phyloP scores from a whole-genome alignment of 2,329 filamentous ascomycete genomes.

The Penicillium nordicum region DNA sequence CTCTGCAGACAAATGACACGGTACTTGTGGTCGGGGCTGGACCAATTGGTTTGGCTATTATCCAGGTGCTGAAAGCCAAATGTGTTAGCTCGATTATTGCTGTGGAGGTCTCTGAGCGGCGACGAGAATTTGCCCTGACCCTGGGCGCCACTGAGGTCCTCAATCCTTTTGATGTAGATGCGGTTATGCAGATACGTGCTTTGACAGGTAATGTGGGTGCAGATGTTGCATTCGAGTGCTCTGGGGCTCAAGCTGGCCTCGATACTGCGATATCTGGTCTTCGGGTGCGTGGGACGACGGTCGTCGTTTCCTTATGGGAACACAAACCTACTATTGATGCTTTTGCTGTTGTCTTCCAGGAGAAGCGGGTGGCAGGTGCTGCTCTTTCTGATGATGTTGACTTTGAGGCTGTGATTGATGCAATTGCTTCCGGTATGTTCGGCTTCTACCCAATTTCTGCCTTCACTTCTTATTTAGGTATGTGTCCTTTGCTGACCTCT shows the following conservation, averaged over 20 bases:
- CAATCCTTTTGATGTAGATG: slow-evolving; percentile 48
- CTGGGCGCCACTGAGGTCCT: slow-evolving; percentile 57
- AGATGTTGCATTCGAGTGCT: slow-evolving; percentile 60
- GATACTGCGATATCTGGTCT: slow-evolving; percentile 49
- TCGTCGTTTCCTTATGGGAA: slow-evolving; percentile 64
- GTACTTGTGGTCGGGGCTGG: slow-evolving; percentile 59
- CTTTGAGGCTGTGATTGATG: slow-evolving; percentile 57
- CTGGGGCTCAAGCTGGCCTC: slow-evolving; percentile 54
- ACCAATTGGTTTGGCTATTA: slow-evolving; percentile 59
- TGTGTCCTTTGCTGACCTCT: slow-evolving; percentile 8
- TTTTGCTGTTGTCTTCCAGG: slow-evolving; percentile 52
- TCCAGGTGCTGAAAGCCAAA: slow-evolving; percentile 55
- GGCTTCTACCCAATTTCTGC: neutral
- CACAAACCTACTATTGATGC: slow-evolving; percentile 53
- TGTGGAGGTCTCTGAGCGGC: slow-evolving; percentile 52
- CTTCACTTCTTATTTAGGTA: neutral
- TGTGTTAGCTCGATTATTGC: slow-evolving; percentile 56
- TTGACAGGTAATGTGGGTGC: slow-evolving; percentile 47
- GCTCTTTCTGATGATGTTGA: slow-evolving; percentile 52
- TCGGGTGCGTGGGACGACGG: slow-evolving; percentile 53
- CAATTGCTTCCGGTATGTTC: slow-evolving; percentile 36
- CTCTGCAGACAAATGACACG: slow-evolving; percentile 44
- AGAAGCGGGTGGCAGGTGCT: slow-evolving; percentile 51
- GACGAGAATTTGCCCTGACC: slow-evolving; percentile 52
- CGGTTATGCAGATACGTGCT: slow-evolving; percentile 46